Percentiles rank a stretch among this genome's conserved stretches.
phyloP scores from a whole-genome alignment of 441 rosid genomes.

The Geranium incanum region DNA sequence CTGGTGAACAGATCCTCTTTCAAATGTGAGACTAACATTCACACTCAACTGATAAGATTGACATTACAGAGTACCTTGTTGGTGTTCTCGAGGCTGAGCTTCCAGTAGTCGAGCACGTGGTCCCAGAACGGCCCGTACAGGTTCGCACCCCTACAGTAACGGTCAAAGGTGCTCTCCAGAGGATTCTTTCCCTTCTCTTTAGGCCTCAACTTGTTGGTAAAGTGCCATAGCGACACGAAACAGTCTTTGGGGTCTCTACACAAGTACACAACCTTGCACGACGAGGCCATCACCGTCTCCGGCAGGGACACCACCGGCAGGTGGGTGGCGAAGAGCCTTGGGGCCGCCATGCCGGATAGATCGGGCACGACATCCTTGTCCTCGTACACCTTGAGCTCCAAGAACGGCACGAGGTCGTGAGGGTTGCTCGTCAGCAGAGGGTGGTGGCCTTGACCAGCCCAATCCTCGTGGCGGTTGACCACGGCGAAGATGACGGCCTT shows the following conservation, averaged over 20 bases:
- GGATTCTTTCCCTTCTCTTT: slow-evolving; percentile 27
- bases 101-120: slow-evolving; percentile 44
- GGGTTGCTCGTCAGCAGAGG: slow-evolving; percentile 48
- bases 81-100: slow-evolving; percentile 35
- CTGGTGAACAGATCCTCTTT: no score
- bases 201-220: slow-evolving; percentile 38
- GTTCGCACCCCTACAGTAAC: slow-evolving; percentile 42
- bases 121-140: slow-evolving; percentile 55
- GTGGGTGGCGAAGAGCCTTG: slow-evolving; percentile 51
- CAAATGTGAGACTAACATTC: no score
- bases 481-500: slow-evolving; percentile 48
- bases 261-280: slow-evolving; percentile 50
- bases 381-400: slow-evolving; percentile 32
- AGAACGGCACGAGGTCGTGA: slow-evolving; percentile 45
- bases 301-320: slow-evolving; percentile 37
- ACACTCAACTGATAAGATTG: no score
- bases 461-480: slow-evolving; percentile 27
- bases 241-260: slow-evolving; percentile 68
- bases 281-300: slow-evolving; percentile 25
- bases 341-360: slow-evolving; percentile 23
- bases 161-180: slow-evolving; percentile 36
- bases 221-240: slow-evolving; percentile 63
- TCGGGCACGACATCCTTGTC: slow-evolving; percentile 24
- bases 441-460: slow-evolving; percentile 24
- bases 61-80: slow-evolving; percentile 20